phyloP scores from a whole-genome alignment of 352 stramenopile species.

The Phytopythium sindhum region DNA sequence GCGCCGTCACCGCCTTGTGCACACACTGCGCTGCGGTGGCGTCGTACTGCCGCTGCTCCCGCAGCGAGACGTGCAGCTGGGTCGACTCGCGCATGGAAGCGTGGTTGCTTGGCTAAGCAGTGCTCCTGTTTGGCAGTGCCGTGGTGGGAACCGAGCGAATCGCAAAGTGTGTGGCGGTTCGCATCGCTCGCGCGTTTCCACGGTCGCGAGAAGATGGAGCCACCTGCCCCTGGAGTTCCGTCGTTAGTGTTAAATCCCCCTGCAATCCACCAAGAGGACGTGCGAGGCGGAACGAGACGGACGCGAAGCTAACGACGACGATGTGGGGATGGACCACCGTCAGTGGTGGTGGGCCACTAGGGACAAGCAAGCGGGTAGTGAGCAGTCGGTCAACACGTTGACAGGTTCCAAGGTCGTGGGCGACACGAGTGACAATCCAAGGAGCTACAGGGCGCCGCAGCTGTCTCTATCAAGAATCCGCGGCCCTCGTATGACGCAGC shows the following conservation, averaged over 20 bases:
- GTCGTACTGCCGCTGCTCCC: slow-evolving; percentile 5
- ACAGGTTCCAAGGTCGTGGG: background rate
- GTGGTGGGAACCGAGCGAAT: background rate
- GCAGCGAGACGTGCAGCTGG: background rate
- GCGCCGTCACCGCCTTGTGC: background rate
- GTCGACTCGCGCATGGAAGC: background rate
- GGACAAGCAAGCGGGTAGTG: background rate
- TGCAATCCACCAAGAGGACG: slow-evolving; percentile 2
- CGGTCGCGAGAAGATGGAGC: background rate
- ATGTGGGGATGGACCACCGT: background rate
- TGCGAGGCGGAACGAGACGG: background rate
- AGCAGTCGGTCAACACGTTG: background rate
- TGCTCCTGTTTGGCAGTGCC: background rate
- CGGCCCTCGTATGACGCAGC: slow-evolving; percentile 1
- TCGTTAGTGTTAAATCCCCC: background rate
- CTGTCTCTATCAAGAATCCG: slow-evolving; percentile 3
- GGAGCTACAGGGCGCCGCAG: background rate
- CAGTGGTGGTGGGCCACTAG: background rate
- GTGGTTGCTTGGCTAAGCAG: background rate
- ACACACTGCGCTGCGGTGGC: slow-evolving; percentile 4
- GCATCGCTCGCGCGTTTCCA: background rate
- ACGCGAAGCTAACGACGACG: background rate
- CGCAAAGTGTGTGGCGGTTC: background rate
- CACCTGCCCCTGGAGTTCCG: background rate
- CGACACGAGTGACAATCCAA: background rate